Percentiles rank a stretch among this genome's conserved stretches.
phyloP scores from a whole-genome alignment of 768 basidiomycete species.

The Floccularia luteovirens region DNA sequence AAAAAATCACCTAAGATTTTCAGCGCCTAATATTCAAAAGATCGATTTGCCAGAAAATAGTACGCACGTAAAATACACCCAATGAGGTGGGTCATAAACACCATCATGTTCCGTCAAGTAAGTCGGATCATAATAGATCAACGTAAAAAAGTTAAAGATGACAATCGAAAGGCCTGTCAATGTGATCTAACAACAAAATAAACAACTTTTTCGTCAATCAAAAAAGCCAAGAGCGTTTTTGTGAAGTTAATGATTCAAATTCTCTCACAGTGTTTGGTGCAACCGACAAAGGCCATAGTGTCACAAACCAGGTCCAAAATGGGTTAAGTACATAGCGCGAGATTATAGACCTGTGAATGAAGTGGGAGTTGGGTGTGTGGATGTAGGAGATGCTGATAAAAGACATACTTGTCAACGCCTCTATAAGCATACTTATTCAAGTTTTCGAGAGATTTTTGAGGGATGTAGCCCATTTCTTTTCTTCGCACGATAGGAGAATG shows the following conservation, averaged over 20 bases:
- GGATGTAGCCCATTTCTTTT: constrained; percentile 73
- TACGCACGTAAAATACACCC: constrained; percentile 87
- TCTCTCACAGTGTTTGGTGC: constrained; percentile 82
- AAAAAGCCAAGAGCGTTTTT: not conserved
- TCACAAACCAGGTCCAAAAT: constrained; percentile 91
- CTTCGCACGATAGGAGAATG: too few species aligned
- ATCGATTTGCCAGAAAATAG: constrained; percentile 2
- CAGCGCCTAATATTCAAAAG: not conserved
- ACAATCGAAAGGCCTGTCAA: constrained; percentile 79
- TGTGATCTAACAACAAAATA: constrained; percentile 61
- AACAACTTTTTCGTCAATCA: not conserved
- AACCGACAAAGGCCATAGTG: constrained; percentile 74
- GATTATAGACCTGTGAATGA: constrained; percentile 51
- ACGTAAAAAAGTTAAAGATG: constrained; percentile 73
- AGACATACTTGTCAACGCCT: constrained; percentile 67
- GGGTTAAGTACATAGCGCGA: constrained; percentile 74
- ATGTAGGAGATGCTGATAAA: constrained; percentile 4
- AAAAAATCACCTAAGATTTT: constrained; percentile 4
- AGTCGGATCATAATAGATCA: constrained; percentile 78
- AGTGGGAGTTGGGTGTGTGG: not conserved
- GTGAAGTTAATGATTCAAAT: not conserved
- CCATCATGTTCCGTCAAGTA: constrained; percentile 67
- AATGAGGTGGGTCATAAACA: constrained; percentile 56
- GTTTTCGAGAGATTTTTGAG: constrained; percentile 60
- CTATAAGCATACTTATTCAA: constrained; percentile 76